Conservation (phyloP, 2,329 filamentous ascomycete species). For the Aspergillus aculeatinus region DNA sequence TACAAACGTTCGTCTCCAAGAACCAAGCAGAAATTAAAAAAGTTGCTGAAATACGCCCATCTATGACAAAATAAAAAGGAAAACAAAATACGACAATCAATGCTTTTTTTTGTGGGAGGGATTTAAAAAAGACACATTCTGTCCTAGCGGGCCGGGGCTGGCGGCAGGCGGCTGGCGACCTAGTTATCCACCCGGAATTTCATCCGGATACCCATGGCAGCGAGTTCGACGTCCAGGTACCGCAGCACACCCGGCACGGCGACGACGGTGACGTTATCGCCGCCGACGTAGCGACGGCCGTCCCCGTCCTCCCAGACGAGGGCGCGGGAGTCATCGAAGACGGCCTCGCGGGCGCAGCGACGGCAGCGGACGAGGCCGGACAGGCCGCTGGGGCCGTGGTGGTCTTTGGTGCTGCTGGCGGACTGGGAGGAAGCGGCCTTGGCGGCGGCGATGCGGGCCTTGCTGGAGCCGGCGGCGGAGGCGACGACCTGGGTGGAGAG, state of each 20-base stretch:
- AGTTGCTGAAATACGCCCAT: conserved; percentile 2
- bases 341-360: conserved; percentile 68
- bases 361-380: conserved; percentile 72
- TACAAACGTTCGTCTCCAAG: conserved; percentile 4
- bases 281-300: conserved; percentile 79
- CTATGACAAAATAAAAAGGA: not conserved
- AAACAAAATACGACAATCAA: not conserved
- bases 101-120: no score
- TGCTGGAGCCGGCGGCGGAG: conserved; percentile 29
- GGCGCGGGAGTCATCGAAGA: conserved; percentile 66
- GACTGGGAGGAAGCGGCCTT: conserved; percentile 32
- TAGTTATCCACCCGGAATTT: conserved; percentile 74
- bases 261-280: conserved; percentile 85
- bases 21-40: conserved; percentile 13
- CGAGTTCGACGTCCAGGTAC: conserved; percentile 91
- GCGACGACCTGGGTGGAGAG: conserved; percentile 69
- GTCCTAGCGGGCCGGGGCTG: no score
- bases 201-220: conserved; percentile 93
- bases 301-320: conserved; percentile 84
- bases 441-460: conserved; percentile 30
- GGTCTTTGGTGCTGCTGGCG: conserved; percentile 9
- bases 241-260: conserved; percentile 90
- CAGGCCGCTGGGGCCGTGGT: conserved; percentile 61
- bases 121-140: no score
- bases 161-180: not conserved